Evolutionary conservation across 805 yeast species (phyloP).

Genomic region (Pichia insulana): DNA sequence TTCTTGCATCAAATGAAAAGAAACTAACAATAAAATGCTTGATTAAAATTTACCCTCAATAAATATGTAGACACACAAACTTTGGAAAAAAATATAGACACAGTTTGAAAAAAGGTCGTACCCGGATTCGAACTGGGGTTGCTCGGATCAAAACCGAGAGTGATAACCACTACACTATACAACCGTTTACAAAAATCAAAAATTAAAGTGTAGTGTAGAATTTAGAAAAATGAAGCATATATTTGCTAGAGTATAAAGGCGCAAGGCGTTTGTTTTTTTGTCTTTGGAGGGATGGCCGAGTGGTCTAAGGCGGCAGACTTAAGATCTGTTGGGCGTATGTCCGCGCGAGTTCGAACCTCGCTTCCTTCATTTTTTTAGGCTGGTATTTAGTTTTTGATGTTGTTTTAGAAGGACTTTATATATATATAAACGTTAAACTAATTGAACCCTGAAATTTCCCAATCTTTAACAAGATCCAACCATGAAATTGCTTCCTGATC

Average conservation of each 20-base stretch:
- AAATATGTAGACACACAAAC: not conserved
- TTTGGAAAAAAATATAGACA: not conserved
- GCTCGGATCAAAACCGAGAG: conserved; percentile 74
- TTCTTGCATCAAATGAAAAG: too few relatives aligned
- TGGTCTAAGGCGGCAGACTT: conserved; percentile 17
- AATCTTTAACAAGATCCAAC: conserved; percentile 46
- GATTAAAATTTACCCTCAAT: not conserved
- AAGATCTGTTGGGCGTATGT: conserved; percentile 15
- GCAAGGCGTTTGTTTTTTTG: too few relatives aligned
- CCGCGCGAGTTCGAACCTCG: conserved; percentile 20
- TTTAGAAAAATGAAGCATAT: too few relatives aligned
- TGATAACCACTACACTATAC: conserved; percentile 76
- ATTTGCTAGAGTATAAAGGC: too few relatives aligned
- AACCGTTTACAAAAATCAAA: too few relatives aligned
- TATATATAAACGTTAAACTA: conserved; percentile 4
- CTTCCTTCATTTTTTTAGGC: conserved; percentile 11
- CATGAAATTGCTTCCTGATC: conserved; percentile 33
- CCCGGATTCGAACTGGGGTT: conserved; percentile 86
- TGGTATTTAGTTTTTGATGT: not conserved
- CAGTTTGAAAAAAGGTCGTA: conserved; percentile 47
- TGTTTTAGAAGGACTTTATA: not conserved
- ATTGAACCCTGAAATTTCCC: conserved; percentile 35
- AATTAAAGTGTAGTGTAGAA: too few relatives aligned
- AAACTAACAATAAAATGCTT: too few relatives aligned
- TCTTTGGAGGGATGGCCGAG: conserved; percentile 17